phyloP scores from a whole-genome alignment of 352 stramenopile genomes.

The Phytopythium kandeliae region DNA sequence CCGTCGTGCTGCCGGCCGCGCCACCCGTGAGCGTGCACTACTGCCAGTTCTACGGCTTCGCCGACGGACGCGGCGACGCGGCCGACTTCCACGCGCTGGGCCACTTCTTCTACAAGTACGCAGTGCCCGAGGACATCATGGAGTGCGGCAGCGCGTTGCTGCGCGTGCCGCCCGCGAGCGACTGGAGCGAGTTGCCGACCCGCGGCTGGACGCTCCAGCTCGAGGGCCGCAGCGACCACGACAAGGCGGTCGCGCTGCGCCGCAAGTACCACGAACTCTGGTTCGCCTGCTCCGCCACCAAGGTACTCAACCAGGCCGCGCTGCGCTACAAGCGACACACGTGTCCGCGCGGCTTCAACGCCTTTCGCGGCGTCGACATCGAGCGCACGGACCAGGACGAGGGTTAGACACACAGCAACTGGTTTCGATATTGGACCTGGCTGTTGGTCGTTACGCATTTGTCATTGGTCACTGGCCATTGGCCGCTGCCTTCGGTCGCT shows the following conservation, averaged over 20 bases:
- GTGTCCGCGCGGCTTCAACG: slow-evolving; percentile 41
- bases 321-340: slow-evolving; percentile 37
- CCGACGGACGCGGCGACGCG: slow-evolving; percentile 24
- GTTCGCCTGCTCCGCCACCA: slow-evolving; percentile 34
- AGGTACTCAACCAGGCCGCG: slow-evolving; percentile 41
- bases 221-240: not conserved
- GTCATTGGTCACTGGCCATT: not conserved
- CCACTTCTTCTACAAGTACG: slow-evolving; percentile 55
- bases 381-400: slow-evolving; percentile 2
- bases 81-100: slow-evolving; percentile 8
- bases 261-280: slow-evolving; percentile 36
- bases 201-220: slow-evolving; percentile 12
- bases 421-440: not conserved
- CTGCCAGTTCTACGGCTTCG: slow-evolving; percentile 45
- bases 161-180: slow-evolving; percentile 28
- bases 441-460: not conserved
- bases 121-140: slow-evolving; percentile 34
- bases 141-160: slow-evolving; percentile 40
- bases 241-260: not conserved
- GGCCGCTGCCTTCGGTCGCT: not conserved
- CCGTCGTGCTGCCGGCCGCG: slow-evolving; percentile 30
- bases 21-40: slow-evolving; percentile 47
- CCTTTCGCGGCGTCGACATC: slow-evolving; percentile 30
- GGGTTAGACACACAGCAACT: not conserved
- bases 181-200: slow-evolving; percentile 22